Base-by-base conservation (phyloP, 1,139 yeast genomes). In the Debaryomyces psychrophilus region DNA sequence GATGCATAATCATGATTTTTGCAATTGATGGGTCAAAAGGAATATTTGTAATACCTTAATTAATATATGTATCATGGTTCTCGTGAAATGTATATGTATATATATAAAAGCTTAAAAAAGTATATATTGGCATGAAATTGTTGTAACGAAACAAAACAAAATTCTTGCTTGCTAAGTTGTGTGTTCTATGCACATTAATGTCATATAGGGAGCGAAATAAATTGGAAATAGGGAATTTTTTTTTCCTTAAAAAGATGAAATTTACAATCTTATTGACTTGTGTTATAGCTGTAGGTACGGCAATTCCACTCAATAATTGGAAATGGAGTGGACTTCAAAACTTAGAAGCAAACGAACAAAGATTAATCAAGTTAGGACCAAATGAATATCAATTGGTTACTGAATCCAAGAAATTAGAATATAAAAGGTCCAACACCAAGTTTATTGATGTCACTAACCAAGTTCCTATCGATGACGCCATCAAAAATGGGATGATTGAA, bases 381-480 rank as follows among this genome's bases (percentile, higher is more conserved):
- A 55, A 59, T 27, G 66, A 71, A 18, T 68, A 71, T 42, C 62
- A 71, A 39, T 60, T 75, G 44, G 80, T 80, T 41, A 64, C 75
- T 12, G 95, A 87, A 57, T 61, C 64, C 6, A 84, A 83, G 41
- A 84, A 87, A 62, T 62, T 81, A 46, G 61, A 64, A 8, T 69
- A 85, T 50, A 79, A 73, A 58, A 73, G 85, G 46, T 64, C 73
- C 23, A 83, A 86, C 38, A 65, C 75, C 34, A 76, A 73, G 33
- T 89, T 87, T 61, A 79, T 89, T 54, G 96, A 90, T 65, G 76
- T 89, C 34, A 87, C 96, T 6, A 72, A 73, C 34, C 66, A 65
- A 35, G 50, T 73, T 44, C 67, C 76, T 29, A 60, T 68, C 23
- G 63, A 68, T 11, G 66, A 68, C 2, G 76, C 79, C 5, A 53